Conservation (phyloP, 2,329 filamentous ascomycete species). For the Pseudodiploospora longispora region DNA sequence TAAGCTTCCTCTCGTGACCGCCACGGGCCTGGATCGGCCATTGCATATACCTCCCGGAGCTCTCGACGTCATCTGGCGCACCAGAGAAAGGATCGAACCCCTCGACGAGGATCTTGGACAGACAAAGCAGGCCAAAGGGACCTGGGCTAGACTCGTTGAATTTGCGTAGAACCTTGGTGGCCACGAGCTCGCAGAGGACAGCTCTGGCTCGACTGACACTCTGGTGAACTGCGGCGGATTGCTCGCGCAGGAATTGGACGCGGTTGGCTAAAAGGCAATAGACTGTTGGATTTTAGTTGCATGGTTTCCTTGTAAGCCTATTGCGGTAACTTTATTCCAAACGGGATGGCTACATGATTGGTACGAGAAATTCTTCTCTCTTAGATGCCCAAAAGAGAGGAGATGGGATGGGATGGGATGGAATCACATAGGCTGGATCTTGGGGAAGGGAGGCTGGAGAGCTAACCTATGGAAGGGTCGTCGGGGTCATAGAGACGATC, state of each 20-base stretch:
- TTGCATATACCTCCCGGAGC: constrained; percentile 34
- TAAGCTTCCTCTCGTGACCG: constrained; percentile 47
- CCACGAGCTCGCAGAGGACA: constrained; percentile 60
- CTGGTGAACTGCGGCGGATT: constrained; percentile 57
- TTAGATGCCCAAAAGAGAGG: too few species aligned
- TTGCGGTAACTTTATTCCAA: too few species aligned
- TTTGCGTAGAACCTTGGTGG: constrained; percentile 56
- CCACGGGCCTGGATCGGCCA: constrained; percentile 31
- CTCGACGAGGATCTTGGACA: constrained; percentile 61
- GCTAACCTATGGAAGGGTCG: constrained; percentile 52
- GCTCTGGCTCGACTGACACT: constrained; percentile 62
- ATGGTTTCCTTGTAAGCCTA: too few species aligned
- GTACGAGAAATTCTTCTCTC: too few species aligned
- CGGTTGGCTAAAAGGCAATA: constrained; percentile 66
- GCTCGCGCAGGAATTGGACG: constrained; percentile 60
- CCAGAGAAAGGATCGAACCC: constrained; percentile 67
- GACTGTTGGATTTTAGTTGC: constrained; percentile 30
- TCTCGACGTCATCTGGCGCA: constrained; percentile 50
- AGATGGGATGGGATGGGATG: too few species aligned
- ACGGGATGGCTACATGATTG: too few species aligned
- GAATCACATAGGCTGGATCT: too few species aligned
- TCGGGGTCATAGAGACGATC: constrained; percentile 57
- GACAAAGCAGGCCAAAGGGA: constrained; percentile 51
- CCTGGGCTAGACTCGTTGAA: constrained; percentile 62
- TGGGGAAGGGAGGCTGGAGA: not conserved